phyloP scores from a whole-genome alignment of 805 yeast species.

The Lipomyces starkeyi region DNA sequence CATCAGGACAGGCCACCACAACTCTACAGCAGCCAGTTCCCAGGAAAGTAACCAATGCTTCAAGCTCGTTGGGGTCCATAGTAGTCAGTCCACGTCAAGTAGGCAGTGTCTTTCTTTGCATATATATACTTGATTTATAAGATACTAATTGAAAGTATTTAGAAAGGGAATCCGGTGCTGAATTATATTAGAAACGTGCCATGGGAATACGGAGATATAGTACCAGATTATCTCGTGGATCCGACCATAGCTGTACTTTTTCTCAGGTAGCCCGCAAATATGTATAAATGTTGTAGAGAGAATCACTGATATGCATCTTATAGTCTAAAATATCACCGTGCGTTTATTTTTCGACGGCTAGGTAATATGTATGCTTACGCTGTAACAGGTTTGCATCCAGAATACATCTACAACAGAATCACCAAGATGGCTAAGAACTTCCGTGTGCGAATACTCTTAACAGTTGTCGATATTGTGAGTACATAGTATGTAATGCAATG shows the following conservation, averaged over 20 bases:
- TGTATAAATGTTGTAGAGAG: neutral
- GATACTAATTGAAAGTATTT: neutral
- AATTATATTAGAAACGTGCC: conserved; percentile 38
- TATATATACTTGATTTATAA: neutral
- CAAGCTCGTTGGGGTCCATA: conserved; percentile 21
- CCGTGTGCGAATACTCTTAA: conserved; percentile 46
- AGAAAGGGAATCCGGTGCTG: conserved; percentile 41
- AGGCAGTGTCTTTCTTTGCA: neutral
- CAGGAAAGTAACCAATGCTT: conserved; percentile 11
- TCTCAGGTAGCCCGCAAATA: conserved; percentile 38
- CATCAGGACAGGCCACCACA: neutral
- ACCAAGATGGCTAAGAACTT: conserved; percentile 45
- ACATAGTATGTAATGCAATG: neutral
- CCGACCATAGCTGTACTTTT: conserved; percentile 47
- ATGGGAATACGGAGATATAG: conserved; percentile 45
- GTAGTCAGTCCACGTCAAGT: conserved; percentile 38
- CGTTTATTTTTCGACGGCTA: neutral
- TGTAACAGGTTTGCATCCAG: conserved; percentile 47
- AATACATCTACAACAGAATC: conserved; percentile 50
- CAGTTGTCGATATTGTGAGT: conserved; percentile 46
- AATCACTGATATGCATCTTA: neutral
- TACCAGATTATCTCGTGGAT: conserved; percentile 49
- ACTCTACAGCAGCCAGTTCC: conserved; percentile 33
- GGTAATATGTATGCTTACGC: conserved; percentile 2
- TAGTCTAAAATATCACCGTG: conserved; percentile 40